phyloP scores from a whole-genome alignment of 257 asterid genomes.

The Nicotiana knightiana region DNA sequence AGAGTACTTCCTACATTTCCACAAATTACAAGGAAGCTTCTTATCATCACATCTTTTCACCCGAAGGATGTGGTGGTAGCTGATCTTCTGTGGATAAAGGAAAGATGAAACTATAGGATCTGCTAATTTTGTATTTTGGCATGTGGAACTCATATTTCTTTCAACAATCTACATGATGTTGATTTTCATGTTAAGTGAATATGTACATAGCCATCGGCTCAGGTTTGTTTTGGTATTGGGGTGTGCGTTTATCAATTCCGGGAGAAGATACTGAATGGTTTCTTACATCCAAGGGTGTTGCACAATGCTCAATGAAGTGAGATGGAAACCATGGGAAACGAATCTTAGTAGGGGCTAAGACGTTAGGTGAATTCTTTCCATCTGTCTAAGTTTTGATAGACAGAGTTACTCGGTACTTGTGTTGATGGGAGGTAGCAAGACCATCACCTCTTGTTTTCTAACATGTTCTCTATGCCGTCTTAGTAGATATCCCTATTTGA shows the following conservation, averaged over 20 bases:
- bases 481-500: neutral
- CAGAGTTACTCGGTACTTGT: neutral
- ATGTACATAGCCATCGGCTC: neutral
- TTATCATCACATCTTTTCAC: neutral
- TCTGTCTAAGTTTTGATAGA: neutral
- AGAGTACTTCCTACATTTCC: neutral
- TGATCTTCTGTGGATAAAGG: neutral
- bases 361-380: neutral
- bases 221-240: neutral
- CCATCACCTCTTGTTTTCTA: neutral
- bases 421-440: neutral
- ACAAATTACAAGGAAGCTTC: neutral
- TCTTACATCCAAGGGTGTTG: neutral
- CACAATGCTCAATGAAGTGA: neutral
- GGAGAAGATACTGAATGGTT: neutral
- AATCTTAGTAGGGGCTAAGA: neutral
- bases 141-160: neutral
- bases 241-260: neutral
- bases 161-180: neutral
- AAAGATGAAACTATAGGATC: neutral
- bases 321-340: neutral
- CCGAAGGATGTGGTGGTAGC: neutral
- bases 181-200: neutral
- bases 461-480: neutral
- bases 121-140: neutral